Conservation (phyloP, 202 grass and related monocot species). For the Setaria viridis region DNA sequence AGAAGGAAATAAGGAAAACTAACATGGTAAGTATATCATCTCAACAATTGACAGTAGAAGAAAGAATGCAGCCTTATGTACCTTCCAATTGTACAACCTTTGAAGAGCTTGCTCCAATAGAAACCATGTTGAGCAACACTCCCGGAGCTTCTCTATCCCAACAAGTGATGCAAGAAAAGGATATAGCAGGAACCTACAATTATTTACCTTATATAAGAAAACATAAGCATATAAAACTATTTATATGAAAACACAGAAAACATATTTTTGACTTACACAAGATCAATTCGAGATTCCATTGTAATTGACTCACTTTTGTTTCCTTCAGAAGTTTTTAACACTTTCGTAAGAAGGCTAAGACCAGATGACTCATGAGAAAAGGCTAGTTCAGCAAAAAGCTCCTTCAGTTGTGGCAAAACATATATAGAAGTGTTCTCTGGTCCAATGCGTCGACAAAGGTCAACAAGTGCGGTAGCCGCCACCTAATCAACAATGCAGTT, state of each 20-base stretch:
- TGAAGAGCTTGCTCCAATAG: slow-evolving; percentile 91
- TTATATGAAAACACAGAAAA: slow-evolving; percentile 17
- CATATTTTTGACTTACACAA: slow-evolving; percentile 69
- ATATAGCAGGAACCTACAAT: slow-evolving; percentile 77
- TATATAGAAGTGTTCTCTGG: slow-evolving; percentile 63
- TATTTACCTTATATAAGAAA: slow-evolving; percentile 40
- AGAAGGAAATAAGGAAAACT: slow-evolving; percentile 32
- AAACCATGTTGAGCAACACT: slow-evolving; percentile 92
- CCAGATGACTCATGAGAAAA: slow-evolving; percentile 64
- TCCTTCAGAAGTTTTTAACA: slow-evolving; percentile 55
- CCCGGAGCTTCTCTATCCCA: slow-evolving; percentile 86
- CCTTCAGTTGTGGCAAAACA: slow-evolving; percentile 81
- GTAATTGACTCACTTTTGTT: slow-evolving; percentile 54
- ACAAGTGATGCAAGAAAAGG: slow-evolving; percentile 87
- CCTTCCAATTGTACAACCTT: slow-evolving; percentile 90
- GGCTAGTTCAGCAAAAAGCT: slow-evolving; percentile 87
- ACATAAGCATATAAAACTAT: slow-evolving; percentile 28
- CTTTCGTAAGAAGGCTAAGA: slow-evolving; percentile 51
- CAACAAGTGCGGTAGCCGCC: slow-evolving; percentile 64
- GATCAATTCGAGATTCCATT: slow-evolving; percentile 81
- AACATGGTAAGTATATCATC: slow-evolving; percentile 2
- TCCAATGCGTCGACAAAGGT: slow-evolving; percentile 85
- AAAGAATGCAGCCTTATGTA: slow-evolving; percentile 40
- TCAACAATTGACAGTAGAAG: slow-evolving; percentile 17
- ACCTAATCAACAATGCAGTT: slow-evolving; percentile 66